A percentile compares a stretch with the other conserved stretches of the same genome.
phyloP scores from a whole-genome alignment of 2,329 filamentous ascomycete species.

The Blastomyces silverae region DNA sequence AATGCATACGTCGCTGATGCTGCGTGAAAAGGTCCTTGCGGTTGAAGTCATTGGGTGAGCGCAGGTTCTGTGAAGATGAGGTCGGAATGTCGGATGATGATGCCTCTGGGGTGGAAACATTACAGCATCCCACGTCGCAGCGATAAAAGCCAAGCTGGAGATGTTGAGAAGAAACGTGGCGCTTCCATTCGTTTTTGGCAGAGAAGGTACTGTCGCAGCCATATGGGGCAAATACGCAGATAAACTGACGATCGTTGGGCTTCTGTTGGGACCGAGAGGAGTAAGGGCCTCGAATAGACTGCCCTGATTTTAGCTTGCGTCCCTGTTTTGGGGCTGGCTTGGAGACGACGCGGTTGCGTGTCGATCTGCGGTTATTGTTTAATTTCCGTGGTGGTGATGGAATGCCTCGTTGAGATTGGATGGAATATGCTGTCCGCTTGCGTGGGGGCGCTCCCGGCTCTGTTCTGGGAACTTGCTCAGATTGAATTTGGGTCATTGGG shows the following conservation, averaged over 20 bases:
- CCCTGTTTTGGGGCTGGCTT: slow-evolving; percentile 7
- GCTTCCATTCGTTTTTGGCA: slow-evolving; percentile 92
- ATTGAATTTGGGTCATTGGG: not conserved
- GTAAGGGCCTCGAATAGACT: not conserved
- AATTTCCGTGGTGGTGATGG: not conserved
- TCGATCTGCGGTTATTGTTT: not conserved
- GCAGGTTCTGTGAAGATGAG: slow-evolving; percentile 14
- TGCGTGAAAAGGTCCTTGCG: slow-evolving; percentile 89
- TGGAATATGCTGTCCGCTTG: slow-evolving; percentile 14
- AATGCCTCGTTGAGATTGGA: not conserved
- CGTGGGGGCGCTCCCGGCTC: slow-evolving; percentile 1
- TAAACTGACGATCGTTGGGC: slow-evolving; percentile 43
- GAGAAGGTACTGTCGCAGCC: slow-evolving; percentile 67
- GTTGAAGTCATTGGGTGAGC: slow-evolving; percentile 64
- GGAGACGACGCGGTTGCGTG: not conserved
- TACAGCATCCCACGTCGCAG: slow-evolving; percentile 60
- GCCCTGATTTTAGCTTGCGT: slow-evolving; percentile 2
- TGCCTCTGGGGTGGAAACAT: slow-evolving; percentile 25
- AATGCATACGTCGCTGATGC: slow-evolving; percentile 81
- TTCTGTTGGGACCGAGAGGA: slow-evolving; percentile 11
- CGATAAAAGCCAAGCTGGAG: slow-evolving; percentile 66
- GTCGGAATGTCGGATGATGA: not conserved
- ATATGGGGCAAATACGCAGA: slow-evolving; percentile 71
- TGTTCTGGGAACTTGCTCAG: not conserved
- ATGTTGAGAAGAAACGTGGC: slow-evolving; percentile 76